phyloP scores from a whole-genome alignment of 2,329 filamentous ascomycete genomes.

The Capronia coronata region DNA sequence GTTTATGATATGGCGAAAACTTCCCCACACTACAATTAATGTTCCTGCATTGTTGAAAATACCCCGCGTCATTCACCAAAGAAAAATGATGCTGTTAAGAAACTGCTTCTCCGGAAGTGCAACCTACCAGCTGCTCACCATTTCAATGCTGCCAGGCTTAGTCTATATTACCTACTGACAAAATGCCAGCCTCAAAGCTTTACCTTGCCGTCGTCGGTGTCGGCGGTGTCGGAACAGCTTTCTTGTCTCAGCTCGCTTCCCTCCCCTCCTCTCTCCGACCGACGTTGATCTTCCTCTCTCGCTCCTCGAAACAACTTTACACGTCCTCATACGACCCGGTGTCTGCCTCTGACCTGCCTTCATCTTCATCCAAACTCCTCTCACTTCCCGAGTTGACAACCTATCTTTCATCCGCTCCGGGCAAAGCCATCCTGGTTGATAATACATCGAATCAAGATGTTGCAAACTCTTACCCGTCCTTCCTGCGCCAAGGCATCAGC shows the following conservation, averaged over 20 bases:
- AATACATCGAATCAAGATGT: slow-evolving; percentile 90
- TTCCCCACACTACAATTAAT: too few species aligned
- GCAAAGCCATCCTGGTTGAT: slow-evolving; percentile 78
- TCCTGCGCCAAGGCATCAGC: slow-evolving; percentile 74
- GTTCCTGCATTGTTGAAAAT: too few species aligned
- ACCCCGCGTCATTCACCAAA: not conserved
- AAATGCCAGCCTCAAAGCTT: slow-evolving; percentile 19
- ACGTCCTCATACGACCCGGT: slow-evolving; percentile 54
- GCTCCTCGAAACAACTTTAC: slow-evolving; percentile 72
- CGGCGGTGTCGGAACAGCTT: slow-evolving; percentile 87
- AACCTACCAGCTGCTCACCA: not conserved
- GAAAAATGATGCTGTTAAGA: not conserved
- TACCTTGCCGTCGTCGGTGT: slow-evolving; percentile 54
- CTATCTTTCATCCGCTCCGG: slow-evolving; percentile 70
- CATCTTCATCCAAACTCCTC: slow-evolving; percentile 59
- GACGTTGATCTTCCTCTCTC: slow-evolving; percentile 75
- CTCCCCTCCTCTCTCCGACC: slow-evolving; percentile 65
- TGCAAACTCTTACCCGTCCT: slow-evolving; percentile 72
- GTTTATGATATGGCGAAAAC: too few species aligned
- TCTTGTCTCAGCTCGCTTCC: slow-evolving; percentile 71
- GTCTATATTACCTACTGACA: not conserved
- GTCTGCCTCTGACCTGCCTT: slow-evolving; percentile 55
- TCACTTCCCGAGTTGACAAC: slow-evolving; percentile 64
- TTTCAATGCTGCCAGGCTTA: not conserved
- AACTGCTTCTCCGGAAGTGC: not conserved